Conservation (phyloP, 306 rosid genomes). For the Benincasa hispida region DNA sequence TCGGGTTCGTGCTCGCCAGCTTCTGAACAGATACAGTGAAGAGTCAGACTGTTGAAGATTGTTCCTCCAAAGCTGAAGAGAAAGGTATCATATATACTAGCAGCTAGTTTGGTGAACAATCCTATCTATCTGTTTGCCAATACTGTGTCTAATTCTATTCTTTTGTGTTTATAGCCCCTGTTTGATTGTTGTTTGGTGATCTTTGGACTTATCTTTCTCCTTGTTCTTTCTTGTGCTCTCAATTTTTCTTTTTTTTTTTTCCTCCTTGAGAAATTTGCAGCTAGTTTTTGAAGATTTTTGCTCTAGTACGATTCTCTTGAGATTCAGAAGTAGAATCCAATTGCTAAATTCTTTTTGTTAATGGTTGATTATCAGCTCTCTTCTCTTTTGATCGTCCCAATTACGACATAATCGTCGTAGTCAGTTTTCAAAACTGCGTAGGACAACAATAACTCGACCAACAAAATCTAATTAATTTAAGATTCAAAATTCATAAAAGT, state of each 20-base stretch:
- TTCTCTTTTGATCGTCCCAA: neutral
- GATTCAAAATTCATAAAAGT: neutral
- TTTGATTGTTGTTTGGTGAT: neutral
- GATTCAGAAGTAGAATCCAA: neutral
- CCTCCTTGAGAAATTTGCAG: neutral
- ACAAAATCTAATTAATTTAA: neutral
- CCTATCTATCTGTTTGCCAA: neutral
- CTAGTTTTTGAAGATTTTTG: neutral
- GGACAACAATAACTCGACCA: neutral
- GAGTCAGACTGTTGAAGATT: neutral
- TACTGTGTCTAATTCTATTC: neutral
- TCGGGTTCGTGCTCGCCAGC: conserved; percentile 61
- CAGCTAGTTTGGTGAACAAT: no score
- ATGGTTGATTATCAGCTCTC: neutral
- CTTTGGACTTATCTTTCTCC: neutral
- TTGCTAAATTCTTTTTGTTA: neutral
- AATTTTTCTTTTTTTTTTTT: no score
- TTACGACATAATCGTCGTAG: neutral
- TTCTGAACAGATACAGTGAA: conserved; percentile 13
- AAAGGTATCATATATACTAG: neutral
- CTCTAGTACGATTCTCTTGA: neutral
- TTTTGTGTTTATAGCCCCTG: neutral
- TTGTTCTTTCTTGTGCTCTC: neutral
- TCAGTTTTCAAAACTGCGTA: neutral
- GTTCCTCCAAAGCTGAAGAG: neutral